Base-by-base conservation (phyloP, 805 yeast genomes). In the Saccharomyces paradoxus region DNA sequence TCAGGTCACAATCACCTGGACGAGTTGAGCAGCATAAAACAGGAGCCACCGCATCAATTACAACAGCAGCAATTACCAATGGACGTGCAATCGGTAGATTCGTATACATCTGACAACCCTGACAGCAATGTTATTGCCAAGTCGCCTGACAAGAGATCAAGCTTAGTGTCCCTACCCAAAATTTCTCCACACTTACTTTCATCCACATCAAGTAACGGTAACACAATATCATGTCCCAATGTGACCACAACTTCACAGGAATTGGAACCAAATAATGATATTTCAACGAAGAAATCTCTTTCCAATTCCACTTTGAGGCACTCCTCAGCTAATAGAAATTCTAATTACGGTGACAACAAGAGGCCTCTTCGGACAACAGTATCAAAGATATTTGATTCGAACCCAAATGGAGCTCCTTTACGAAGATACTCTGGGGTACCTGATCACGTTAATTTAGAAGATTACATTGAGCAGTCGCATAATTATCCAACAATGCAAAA, bases 391-490 rank as follows among this genome's bases (percentile, higher is more conserved):
- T 86, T 87, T 67, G 92, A 86, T 61, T 79, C 81, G 12, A 84
- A 81, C 60, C 44, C 22, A 17, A 37, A 37, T 17, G 90, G 89
- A 1, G 81, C 85, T 0, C 86, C 83, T 49, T 81, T 89, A 5
- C 75, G 91, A 63, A 72, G 90, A 32, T 86, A 86, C 62, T 83
- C 90, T 22, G 87, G 86, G 22, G 79, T 82, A 2, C 86, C 86
- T 0, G 86, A 82, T 62, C 83, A 82, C 64, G 76, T 75, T 13
- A 74, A 75, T 57, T 63, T 71, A 30, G 79, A 74, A 53, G 78
- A 74, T 54, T 72, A 71, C 53, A 71, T 74, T 46, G 78, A 74
- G 53, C 75, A 71, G 50, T 71, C 73, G 46, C 78, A 76, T 50
- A 78, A 73, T 29, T 54, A 57, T 41, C 50, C 61, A 12, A 52